Evolutionary conservation across 805 yeast species (phyloP).

Genomic region (Monosporozyma servazzii): DNA sequence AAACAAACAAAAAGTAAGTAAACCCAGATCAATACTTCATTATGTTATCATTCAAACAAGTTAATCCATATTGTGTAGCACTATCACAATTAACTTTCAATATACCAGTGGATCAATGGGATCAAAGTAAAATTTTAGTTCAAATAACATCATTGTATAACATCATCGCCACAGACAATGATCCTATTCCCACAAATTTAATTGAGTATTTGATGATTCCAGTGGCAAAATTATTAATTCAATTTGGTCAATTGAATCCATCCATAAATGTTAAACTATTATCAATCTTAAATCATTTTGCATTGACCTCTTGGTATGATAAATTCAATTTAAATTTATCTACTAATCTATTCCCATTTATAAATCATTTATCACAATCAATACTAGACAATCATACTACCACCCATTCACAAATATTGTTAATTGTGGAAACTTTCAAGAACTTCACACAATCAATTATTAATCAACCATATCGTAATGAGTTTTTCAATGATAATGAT

Average conservation of each 20-base stretch:
- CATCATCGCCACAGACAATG: neutral
- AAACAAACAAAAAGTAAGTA: too few species aligned
- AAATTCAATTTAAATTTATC: neutral
- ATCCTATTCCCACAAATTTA: slow-evolving; percentile 22
- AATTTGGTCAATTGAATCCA: neutral
- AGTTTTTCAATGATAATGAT: slow-evolving; percentile 13
- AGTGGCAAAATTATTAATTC: slow-evolving; percentile 34
- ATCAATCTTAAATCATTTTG: neutral
- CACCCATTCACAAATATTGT: neutral
- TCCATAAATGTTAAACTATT: neutral
- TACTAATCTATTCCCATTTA: neutral
- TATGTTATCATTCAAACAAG: slow-evolving; percentile 8
- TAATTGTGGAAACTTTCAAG: neutral
- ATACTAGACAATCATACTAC: neutral
- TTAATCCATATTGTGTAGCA: slow-evolving; percentile 37
- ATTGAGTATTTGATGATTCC: slow-evolving; percentile 62
- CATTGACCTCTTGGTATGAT: neutral
- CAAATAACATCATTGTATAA: neutral
- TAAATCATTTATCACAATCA: slow-evolving; percentile 13
- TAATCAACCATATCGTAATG: slow-evolving; percentile 17
- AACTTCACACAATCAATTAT: neutral
- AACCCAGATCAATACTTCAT: neutral
- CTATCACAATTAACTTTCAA: slow-evolving; percentile 36
- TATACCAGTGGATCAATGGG: neutral
- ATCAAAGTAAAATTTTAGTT: neutral